Conservation (phyloP, 257 asterid genomes). For the Nicotiana noctiflora region DNA sequence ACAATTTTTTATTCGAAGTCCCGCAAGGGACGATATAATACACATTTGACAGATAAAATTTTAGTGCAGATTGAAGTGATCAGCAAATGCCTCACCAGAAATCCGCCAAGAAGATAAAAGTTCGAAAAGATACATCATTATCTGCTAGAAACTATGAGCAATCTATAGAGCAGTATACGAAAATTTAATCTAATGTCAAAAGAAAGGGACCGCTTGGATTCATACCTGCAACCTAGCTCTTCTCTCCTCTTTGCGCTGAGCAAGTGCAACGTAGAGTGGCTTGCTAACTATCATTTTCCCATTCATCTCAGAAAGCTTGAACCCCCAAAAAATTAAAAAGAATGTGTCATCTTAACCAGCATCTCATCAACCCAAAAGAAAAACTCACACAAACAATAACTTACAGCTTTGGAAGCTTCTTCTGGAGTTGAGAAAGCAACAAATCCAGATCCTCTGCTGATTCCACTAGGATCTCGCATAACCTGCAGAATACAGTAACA, state of each 20-base stretch:
- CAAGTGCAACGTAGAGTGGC: slow-evolving; percentile 56
- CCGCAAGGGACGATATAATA: neutral
- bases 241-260: slow-evolving; percentile 56
- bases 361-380: neutral
- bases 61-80: neutral
- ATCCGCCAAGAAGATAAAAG: too few species aligned
- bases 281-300: slow-evolving; percentile 46
- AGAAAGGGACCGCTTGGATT: neutral
- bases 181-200: neutral
- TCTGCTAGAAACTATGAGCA: neutral
- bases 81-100: neutral
- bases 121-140: neutral
- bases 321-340: neutral
- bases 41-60: neutral
- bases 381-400: slow-evolving; percentile 6
- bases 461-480: slow-evolving; percentile 48
- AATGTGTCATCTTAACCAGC: neutral
- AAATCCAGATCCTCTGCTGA: slow-evolving; percentile 55
- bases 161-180: neutral
- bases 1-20: neutral
- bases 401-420: slow-evolving; percentile 55
- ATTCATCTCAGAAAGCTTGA: slow-evolving; percentile 48
- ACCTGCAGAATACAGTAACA: slow-evolving; percentile 25
- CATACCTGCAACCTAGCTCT: slow-evolving; percentile 46
- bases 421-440: slow-evolving; percentile 50